These are phyloP conservation scores for Elongisporangium senticosum DNA, from an alignment of 352 stramenopile genomes.

Conservation along the genomic window DNA sequence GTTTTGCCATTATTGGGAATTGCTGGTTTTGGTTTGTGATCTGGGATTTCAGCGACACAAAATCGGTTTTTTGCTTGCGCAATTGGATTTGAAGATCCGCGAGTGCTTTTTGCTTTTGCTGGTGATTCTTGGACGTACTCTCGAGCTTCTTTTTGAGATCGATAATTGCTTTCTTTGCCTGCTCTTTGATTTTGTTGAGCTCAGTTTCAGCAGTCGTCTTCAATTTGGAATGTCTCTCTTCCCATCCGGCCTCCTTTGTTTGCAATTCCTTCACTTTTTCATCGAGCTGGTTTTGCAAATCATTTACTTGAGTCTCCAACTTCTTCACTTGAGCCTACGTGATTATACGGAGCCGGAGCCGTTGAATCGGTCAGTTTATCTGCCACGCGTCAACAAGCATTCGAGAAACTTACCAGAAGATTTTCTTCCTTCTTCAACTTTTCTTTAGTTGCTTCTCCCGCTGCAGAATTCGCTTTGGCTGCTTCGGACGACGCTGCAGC, in stretches of 20 bases:
- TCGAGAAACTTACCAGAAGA: conserved; percentile 19
- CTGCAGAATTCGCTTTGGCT: conserved; percentile 12
- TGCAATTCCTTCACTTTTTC: conserved; percentile 39
- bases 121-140: conserved; percentile 43
- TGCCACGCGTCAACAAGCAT: too few relatives aligned
- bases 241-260: conserved; percentile 39
- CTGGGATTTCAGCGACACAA: conserved; percentile 47
- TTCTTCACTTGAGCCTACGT: conserved; percentile 32
- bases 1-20: conserved; percentile 47
- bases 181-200: conserved; percentile 81
- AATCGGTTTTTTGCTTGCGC: conserved; percentile 48
- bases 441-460: conserved; percentile 10
- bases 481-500: conserved; percentile 25
- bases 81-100: conserved; percentile 32
- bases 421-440: conserved; percentile 26
- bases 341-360: background rate
- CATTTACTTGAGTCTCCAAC: conserved; percentile 25
- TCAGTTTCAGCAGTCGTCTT: conserved; percentile 71
- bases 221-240: conserved; percentile 72
- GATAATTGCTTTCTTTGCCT: conserved; percentile 84
- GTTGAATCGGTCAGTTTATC: background rate
- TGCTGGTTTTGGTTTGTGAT: conserved; percentile 49
- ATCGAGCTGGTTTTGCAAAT: conserved; percentile 39
- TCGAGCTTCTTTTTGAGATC: conserved; percentile 80
- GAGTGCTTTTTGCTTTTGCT: conserved; percentile 46